Evolutionary conservation across 2,329 filamentous ascomycete species (phyloP).

Genomic region (Pseudocercospora musae): DNA sequence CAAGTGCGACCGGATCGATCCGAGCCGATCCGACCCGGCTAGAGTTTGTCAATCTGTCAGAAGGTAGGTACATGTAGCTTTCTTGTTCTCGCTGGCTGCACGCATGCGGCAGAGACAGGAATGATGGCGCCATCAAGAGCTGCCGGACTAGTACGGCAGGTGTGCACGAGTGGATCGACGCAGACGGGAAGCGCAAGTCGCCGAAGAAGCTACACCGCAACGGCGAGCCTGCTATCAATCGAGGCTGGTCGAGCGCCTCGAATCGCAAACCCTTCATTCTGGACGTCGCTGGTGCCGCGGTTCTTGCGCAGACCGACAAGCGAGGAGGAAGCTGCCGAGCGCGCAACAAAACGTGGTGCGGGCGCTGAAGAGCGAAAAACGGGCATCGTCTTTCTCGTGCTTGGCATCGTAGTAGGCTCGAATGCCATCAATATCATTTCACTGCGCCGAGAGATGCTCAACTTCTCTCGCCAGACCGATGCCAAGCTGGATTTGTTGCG

Average conservation of each 20-base stretch:
- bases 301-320: slow-evolving; percentile 28
- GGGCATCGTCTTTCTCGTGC: slow-evolving; percentile 62
- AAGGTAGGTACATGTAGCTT: no score
- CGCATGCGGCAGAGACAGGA: no score
- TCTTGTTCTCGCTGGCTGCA: no score
- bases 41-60: no score
- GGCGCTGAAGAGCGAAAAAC: slow-evolving; percentile 49
- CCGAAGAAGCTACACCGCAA: slow-evolving; percentile 13
- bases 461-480: slow-evolving; percentile 72
- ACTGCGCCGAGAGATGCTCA: slow-evolving; percentile 69
- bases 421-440: slow-evolving; percentile 92
- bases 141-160: neutral
- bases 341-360: slow-evolving; percentile 11
- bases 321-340: slow-evolving; percentile 21
- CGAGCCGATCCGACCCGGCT: neutral
- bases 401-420: slow-evolving; percentile 78
- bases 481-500: slow-evolving; percentile 71
- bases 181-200: neutral
- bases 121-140: slow-evolving; percentile 11
- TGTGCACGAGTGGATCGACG: neutral
- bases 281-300: slow-evolving; percentile 36
- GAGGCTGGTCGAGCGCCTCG: slow-evolving; percentile 30
- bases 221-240: slow-evolving; percentile 6
- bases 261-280: slow-evolving; percentile 36
- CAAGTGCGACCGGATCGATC: neutral